Conservation (phyloP, 2,329 filamentous ascomycete species). For the Aureobasidium uvarum region DNA sequence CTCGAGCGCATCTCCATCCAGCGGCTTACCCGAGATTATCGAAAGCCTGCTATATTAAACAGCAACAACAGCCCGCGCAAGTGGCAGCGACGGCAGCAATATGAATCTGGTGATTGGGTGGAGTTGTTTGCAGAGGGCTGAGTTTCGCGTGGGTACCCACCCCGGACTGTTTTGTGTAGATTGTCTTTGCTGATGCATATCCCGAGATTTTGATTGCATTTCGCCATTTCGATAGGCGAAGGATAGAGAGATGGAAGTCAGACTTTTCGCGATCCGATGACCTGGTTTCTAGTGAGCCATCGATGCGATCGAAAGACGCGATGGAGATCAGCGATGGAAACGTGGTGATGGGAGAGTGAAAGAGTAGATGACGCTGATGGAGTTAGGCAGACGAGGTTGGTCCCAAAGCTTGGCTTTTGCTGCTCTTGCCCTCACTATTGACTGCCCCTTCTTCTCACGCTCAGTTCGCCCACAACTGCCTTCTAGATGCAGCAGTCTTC, state of each 20-base stretch:
- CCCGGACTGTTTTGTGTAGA: background rate
- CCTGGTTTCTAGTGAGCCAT: background rate
- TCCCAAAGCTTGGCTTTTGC: background rate
- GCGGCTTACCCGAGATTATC: background rate
- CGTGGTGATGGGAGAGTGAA: background rate
- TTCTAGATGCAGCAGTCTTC: background rate
- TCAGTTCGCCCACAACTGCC: background rate
- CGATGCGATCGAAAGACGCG: background rate
- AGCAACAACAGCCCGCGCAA: background rate
- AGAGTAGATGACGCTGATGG: background rate
- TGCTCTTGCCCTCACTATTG: background rate
- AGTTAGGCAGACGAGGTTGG: background rate
- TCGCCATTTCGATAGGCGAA: background rate
- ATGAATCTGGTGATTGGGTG: background rate
- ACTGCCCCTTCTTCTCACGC: background rate
- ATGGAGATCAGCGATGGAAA: slow-evolving; percentile 2
- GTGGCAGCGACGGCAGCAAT: background rate
- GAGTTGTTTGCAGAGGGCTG: background rate
- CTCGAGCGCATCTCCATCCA: background rate
- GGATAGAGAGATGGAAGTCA: background rate
- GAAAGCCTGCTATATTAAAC: slow-evolving; percentile 5
- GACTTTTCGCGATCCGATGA: slow-evolving; percentile 5
- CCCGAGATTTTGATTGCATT: slow-evolving; percentile 1
- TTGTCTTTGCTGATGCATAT: background rate
- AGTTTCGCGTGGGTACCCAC: background rate